Evolutionary conservation across 192 early-diverging fungal genomes (phyloP).

Genomic region (Mortierella alpina): DNA sequence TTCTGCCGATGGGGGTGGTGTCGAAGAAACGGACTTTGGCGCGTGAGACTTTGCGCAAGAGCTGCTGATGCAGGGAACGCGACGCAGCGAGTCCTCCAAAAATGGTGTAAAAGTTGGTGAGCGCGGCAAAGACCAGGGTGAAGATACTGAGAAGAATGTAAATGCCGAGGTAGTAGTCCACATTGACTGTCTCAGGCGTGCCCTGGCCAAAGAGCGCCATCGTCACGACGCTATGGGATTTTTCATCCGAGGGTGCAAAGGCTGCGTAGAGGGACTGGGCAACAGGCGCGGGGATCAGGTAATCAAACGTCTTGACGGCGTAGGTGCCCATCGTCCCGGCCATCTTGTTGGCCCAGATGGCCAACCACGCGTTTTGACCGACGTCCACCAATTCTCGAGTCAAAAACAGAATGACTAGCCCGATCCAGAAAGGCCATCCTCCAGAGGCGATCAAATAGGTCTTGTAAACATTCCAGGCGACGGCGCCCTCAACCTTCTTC

Average conservation of each 20-base stretch:
- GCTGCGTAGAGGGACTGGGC: conserved; percentile 23
- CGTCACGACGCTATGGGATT: conserved; percentile 17
- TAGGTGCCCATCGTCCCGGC: conserved; percentile 34
- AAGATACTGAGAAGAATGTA: conserved; percentile 70
- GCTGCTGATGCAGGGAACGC: conserved; percentile 61
- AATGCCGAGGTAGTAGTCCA: conserved; percentile 69
- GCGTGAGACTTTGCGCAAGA: conserved; percentile 67
- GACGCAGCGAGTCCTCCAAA: conserved; percentile 69
- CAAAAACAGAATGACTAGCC: conserved; percentile 58
- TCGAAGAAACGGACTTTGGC: conserved; percentile 91
- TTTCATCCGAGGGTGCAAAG: conserved; percentile 17
- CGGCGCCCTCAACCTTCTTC: conserved; percentile 83
- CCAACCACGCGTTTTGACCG: conserved; percentile 69
- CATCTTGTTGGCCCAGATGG: conserved; percentile 37
- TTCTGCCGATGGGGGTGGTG: conserved; percentile 84
- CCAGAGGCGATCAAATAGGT: conserved; percentile 81
- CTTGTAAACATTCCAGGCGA: conserved; percentile 79
- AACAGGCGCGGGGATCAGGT: conserved; percentile 22
- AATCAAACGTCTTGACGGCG: conserved; percentile 28
- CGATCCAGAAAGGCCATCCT: conserved; percentile 70
- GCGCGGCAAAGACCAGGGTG: conserved; percentile 48
- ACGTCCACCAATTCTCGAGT: conserved; percentile 62
- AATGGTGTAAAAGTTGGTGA: conserved; percentile 58
- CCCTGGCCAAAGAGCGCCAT: conserved; percentile 33
- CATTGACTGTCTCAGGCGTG: conserved; percentile 53